Conservation (phyloP, 371 early-diverging fungal species). For the Mucor indicus region DNA sequence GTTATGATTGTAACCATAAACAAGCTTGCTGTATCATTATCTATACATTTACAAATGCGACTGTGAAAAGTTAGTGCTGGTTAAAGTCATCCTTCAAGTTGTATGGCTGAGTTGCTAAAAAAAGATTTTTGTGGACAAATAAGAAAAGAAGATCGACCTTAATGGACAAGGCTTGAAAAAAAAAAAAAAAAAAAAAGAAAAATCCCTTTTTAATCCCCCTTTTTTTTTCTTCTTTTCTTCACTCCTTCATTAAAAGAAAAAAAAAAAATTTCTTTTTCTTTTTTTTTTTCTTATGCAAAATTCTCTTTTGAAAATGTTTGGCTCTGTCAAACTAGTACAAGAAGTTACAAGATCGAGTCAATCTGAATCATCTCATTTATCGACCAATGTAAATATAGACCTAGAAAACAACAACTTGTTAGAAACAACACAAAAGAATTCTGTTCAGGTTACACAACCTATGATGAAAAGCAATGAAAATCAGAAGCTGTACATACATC, state of each 20-base stretch:
- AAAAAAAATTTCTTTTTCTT: background rate
- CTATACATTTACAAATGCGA: too few relatives aligned
- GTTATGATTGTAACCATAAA: too few relatives aligned
- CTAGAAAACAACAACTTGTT: too few relatives aligned
- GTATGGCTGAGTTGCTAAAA: too few relatives aligned
- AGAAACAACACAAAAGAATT: background rate
- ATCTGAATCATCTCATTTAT: constrained; percentile 2
- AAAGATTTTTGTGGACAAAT: background rate
- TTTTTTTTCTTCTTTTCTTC: background rate
- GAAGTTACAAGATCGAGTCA: constrained; percentile 41
- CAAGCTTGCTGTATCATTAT: too few relatives aligned
- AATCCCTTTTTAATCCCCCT: background rate
- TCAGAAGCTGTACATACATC: background rate
- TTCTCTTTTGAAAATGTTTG: constrained; percentile 41
- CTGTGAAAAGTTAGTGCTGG: too few relatives aligned
- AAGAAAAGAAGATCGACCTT: too few relatives aligned
- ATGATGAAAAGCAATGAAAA: background rate
- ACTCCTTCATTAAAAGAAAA: background rate
- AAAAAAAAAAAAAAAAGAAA: background rate
- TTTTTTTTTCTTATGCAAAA: constrained; percentile 15
- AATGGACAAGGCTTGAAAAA: too few relatives aligned
- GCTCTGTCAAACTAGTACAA: constrained; percentile 47
- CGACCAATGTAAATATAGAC: background rate
- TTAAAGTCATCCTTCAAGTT: too few relatives aligned
- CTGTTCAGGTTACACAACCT: background rate